Evolutionary conservation across 2,329 filamentous ascomycete genomes (phyloP), one percentile per base, ranked within the genome.

Genomic region (Fusarium tanahbumbuense): DNA sequence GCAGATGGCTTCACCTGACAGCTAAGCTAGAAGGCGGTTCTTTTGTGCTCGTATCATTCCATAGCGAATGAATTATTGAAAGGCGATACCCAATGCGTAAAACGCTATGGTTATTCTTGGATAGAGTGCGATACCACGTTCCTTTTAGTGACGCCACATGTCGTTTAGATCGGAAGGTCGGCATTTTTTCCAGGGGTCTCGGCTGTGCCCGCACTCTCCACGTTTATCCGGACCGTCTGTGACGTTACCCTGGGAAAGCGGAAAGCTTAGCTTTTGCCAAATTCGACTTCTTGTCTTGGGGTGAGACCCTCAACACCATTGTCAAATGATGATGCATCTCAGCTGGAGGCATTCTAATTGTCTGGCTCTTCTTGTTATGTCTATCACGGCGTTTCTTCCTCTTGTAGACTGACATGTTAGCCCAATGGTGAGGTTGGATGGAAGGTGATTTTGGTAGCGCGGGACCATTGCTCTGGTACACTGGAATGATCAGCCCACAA

Each of bases 11-110:
- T 15, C 13, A 59, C 27, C 48, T n/a, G 47, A 25, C 27, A 6
- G 4, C 13, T 11, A 9, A 22, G 34, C 3, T 37, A n/a, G 49
- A 5, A 44, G 25, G 12, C 5, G 11, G 56, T 22, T 28, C 32
- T 34, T 47, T 42, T 28, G 23, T 6, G 7, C 46, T 65, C 61
- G 62, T 65, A 60, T 27, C 61, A 66, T 66, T 66, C 63, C 61
- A 49, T 46, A n/a, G 41, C 9, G 4, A 22, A 22, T n/a, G 37
- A 23, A 30, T 28, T 54, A 66, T 66, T 23, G 54, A 45, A 28
- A 27, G 23, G 8, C 47, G n/a, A 60, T 37, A 34, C 61, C 61
- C 3, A 37, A 66, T 34, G 34, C 61, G 61, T 65, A 28, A 1
- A 9, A n/a, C 11, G n/a, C 32, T 37, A 62, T 15, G 10, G 20